Base-by-base conservation (phyloP, 2,329 filamentous ascomycete genomes). In the Colletotrichum costaricense region DNA sequence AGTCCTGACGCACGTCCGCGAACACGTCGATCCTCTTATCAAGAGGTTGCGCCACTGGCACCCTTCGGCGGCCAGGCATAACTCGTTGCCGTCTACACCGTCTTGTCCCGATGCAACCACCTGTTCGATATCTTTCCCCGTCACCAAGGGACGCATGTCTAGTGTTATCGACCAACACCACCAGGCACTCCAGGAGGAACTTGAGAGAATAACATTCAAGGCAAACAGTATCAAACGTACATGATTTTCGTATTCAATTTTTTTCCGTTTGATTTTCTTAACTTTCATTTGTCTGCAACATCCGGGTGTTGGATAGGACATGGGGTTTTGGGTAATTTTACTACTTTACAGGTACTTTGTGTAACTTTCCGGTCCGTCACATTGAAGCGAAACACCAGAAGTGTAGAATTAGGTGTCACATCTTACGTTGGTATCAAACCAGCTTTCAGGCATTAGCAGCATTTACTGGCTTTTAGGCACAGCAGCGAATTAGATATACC, bases 111-210 rank as follows among this genome's bases (percentile, higher is more conserved):
- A 57, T n/a, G 55, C 55, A 33, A 19, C 26, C 28, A 33, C 22
- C 55, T 57, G 55, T 26, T 19, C 55, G 38, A 42, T 19, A 42
- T 42, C 38, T 57, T 28, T 57, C 14, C 4, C 55, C 28, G 11
- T 8, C 30, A 38, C n/a, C 57, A 59, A 59, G 16, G 57, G 57
- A 38, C 57, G 33, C 11, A 59, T 38, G 33, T 60, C 65, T 5
- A 54, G 30, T 57, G 42, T 67, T 38, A 67, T 67, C n/a, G 55
- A 67, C 8, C 65, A 67, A 26, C 65, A 67, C 28, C 56, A 67
- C 26, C 38, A 62, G 22, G 65, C 42, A n/a, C 56, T 67, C 9
- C 46, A 28, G 65, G 65, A 62, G 14, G 56, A 62, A 46, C 65
- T 67, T 19, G 38, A 67, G 2, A 28, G 56, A 3, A 67, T 67